Conservation (phyloP, 177 flowering plant species). For the Vitis hybrid region DNA sequence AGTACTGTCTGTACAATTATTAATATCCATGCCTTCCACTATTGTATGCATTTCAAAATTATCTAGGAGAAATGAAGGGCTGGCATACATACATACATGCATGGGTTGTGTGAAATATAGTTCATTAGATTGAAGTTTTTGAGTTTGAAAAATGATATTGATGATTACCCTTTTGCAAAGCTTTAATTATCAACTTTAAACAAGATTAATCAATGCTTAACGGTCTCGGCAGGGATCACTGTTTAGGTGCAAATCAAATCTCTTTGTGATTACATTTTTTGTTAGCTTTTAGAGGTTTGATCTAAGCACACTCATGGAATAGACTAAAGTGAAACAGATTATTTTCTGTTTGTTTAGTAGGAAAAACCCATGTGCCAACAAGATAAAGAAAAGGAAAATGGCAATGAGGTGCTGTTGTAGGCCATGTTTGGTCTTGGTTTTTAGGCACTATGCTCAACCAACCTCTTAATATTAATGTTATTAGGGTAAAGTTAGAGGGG, state of each 20-base stretch:
- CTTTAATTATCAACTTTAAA: neutral
- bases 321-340: slow-evolving; percentile 6
- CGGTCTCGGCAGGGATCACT: neutral
- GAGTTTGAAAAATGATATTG: neutral
- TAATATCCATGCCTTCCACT: too few species aligned
- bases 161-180: neutral
- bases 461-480: too few species aligned
- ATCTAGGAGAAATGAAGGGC: too few species aligned
- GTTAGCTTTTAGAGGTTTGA: slow-evolving; percentile 3
- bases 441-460: neutral
- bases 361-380: neutral
- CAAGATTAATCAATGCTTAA: slow-evolving; percentile 9
- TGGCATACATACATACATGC: too few species aligned
- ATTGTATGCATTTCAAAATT: too few species aligned
- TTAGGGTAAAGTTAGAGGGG: too few species aligned
- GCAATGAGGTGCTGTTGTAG: neutral
- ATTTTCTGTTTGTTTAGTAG: neutral
- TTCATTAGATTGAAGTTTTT: neutral
- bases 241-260: neutral
- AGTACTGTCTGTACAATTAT: too few species aligned
- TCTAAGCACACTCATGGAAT: slow-evolving; percentile 1
- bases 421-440: neutral
- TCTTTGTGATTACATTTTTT: neutral
- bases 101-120: too few species aligned
- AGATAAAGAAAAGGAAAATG: slow-evolving; percentile 3